Base-by-base conservation (phyloP, 169 alveolate genomes). In the Plasmodium vinckei region DNA sequence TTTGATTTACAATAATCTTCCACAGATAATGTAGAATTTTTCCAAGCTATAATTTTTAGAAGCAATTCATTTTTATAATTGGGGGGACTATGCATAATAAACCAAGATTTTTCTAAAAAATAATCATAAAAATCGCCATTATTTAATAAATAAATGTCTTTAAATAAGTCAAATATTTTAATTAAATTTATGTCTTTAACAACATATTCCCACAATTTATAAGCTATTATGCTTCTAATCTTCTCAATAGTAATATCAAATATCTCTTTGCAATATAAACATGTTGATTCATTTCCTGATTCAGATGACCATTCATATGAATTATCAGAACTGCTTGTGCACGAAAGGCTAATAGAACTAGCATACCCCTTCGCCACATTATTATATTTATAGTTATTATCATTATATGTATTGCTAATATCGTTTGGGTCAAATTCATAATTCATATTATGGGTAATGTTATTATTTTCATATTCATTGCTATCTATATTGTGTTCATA, bases 31-130 rank as follows among this genome's bases (percentile, higher is more conserved):
- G 87, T 56, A 69, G 91, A 47, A 63, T 53, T 86, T 71, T 86
- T 86, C 91, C 91, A 86, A 49, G 91, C 91, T 39, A 70, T 33
- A 21, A 69, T 73, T 86, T 86, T 86, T 51, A 86, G 42, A 25
- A 86, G 68, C 59, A 86, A 69, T 87, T 75, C 88, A 72, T 87
- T 87, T 87, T 87, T 73, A 12, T 65, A 51, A 67, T 87, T 75
- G 2, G 92, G 88, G 4, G 89, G 89, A 5, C 70, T 87, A 25
- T 68, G 87, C 94, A 93, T 91, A 10, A 84, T 53, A 25, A 89
- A 89, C 93, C 94, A 93, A 17, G 93, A 53, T 21, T 87, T 69
- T 53, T 92, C 94, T 71, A 93, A 68, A 44, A 93, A 64, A 21
- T 91, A 89, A 47, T 87, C 90, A 60, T 71, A 92, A 54, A 91